A percentile compares a stretch with the other conserved stretches of the same genome.
phyloP scores from a whole-genome alignment of 1,284 basidiomycete genomes.

The Ceratobasidium theobromae region DNA sequence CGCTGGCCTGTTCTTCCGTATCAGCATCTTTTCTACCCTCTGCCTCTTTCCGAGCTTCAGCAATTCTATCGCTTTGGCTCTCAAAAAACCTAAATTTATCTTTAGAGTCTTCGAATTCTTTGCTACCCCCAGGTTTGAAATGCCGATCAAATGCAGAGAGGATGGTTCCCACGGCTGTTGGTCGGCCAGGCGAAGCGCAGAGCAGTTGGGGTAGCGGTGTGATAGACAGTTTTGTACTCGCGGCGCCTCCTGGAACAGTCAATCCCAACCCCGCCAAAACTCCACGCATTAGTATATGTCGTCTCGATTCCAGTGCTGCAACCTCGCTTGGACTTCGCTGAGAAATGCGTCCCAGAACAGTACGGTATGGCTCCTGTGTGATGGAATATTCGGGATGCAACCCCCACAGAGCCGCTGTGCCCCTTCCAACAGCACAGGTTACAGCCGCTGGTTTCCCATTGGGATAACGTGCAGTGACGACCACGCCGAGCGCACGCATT shows the following conservation, averaged over 20 bases:
- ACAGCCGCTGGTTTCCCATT: slow-evolving; percentile 53
- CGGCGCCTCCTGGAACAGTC: slow-evolving; percentile 31
- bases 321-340: background rate
- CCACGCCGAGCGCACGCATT: slow-evolving; percentile 35
- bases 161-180: slow-evolving; percentile 45
- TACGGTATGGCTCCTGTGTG: slow-evolving; percentile 48
- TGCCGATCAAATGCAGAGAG: slow-evolving; percentile 43
- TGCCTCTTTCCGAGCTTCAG: slow-evolving; percentile 41
- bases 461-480: slow-evolving; percentile 45
- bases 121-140: slow-evolving; percentile 43
- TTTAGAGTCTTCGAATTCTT: slow-evolving; percentile 57
- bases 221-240: slow-evolving; percentile 23
- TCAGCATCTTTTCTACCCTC: slow-evolving; percentile 36
- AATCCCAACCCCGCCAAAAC: slow-evolving; percentile 54
- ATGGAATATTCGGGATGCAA: slow-evolving; percentile 66
- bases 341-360: slow-evolving; percentile 43
- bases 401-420: slow-evolving; percentile 61
- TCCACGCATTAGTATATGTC: slow-evolving; percentile 48
- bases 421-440: slow-evolving; percentile 53
- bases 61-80: background rate
- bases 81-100: slow-evolving; percentile 65
- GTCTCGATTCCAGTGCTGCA: slow-evolving; percentile 42
- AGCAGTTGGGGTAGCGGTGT: slow-evolving; percentile 57
- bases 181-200: slow-evolving; percentile 41
- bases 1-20: slow-evolving; percentile 42